Conservation (phyloP, 2,329 filamentous ascomycete species). For the Talaromyces marneffei region DNA sequence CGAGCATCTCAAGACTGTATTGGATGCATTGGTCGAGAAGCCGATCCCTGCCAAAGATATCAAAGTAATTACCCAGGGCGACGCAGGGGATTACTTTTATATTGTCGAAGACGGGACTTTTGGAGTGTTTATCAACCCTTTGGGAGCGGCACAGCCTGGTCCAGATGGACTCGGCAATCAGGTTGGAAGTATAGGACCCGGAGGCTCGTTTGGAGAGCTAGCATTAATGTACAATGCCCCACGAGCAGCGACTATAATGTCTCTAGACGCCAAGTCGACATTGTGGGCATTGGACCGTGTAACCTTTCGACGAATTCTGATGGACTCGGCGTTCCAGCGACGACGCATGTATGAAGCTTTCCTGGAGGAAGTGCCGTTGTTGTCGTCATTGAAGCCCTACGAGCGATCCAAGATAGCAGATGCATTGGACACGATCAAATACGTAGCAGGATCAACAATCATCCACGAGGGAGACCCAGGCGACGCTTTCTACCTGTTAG, state of each 20-base stretch:
- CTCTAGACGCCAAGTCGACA: conserved; percentile 68
- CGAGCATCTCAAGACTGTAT: conserved; percentile 78
- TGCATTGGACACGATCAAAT: conserved; percentile 87
- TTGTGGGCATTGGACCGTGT: conserved; percentile 93
- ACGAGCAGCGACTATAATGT: conserved; percentile 87
- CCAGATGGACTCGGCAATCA: conserved; percentile 74
- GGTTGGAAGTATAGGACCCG: conserved; percentile 75
- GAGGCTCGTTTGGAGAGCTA: conserved; percentile 92
- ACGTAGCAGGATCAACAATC: conserved; percentile 69
- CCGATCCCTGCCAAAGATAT: conserved; percentile 85
- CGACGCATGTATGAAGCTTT: conserved; percentile 97
- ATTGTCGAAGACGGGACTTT: conserved; percentile 88
- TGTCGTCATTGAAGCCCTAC: conserved; percentile 78
- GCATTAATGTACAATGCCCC: conserved; percentile 99
- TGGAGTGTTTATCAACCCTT: conserved; percentile 80
- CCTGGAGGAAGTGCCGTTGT: conserved; percentile 83
- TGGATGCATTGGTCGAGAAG: conserved; percentile 90
- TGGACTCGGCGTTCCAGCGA: conserved; percentile 95
- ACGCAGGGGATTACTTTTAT: conserved; percentile 96
- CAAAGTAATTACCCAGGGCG: conserved; percentile 90
- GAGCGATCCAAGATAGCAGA: conserved; percentile 97
- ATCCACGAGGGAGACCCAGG: conserved; percentile 89
- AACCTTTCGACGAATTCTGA: conserved; percentile 94
- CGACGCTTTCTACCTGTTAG: conserved; percentile 84
- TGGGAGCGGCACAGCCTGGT: conserved; percentile 72